Percentiles rank a stretch among this genome's conserved stretches.
Evolutionary conservation across 2,329 filamentous ascomycete genomes (phyloP).

Genomic region (Neoarthrinium moseri): DNA sequence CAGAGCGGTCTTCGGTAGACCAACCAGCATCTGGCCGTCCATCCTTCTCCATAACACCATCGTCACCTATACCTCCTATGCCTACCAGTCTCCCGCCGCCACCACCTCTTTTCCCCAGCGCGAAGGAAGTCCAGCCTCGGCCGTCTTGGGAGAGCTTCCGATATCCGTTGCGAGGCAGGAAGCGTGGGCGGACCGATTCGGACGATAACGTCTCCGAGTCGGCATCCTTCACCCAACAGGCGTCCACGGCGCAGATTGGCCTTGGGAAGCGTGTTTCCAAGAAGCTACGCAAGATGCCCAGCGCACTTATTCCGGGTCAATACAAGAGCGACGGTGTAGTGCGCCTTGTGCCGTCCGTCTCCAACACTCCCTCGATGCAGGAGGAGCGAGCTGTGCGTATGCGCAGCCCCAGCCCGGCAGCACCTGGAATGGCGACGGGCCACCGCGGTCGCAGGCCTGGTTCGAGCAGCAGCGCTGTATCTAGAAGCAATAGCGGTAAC

Average conservation of each 20-base stretch:
- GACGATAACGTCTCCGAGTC: slow-evolving; percentile 27
- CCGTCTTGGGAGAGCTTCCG: slow-evolving; percentile 19
- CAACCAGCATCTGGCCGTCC: background rate
- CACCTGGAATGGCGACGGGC: background rate
- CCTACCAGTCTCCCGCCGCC: slow-evolving; percentile 26
- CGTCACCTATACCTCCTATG: slow-evolving; percentile 2
- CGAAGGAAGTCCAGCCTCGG: slow-evolving; percentile 6
- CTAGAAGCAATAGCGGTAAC: background rate
- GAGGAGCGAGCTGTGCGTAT: slow-evolving; percentile 2
- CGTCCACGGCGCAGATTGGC: slow-evolving; percentile 16
- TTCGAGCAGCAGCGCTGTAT: background rate
- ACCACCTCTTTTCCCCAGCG: slow-evolving; percentile 22
- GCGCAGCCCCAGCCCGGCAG: slow-evolving; percentile 8
- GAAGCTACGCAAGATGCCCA: slow-evolving; percentile 53
- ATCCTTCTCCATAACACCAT: slow-evolving; percentile 3
- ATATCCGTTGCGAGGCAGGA: slow-evolving; percentile 42
- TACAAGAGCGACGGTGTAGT: slow-evolving; percentile 20
- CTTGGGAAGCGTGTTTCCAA: slow-evolving; percentile 39
- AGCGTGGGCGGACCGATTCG: slow-evolving; percentile 41
- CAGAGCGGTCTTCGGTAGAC: background rate
- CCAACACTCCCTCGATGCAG: background rate
- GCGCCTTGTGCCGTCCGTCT: slow-evolving; percentile 8
- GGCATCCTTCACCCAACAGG: slow-evolving; percentile 7
- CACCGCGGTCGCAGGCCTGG: background rate
- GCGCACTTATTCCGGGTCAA: slow-evolving; percentile 13